Conservation (phyloP, 177 flowering plant species). For the Tripterygium wilfordii region DNA sequence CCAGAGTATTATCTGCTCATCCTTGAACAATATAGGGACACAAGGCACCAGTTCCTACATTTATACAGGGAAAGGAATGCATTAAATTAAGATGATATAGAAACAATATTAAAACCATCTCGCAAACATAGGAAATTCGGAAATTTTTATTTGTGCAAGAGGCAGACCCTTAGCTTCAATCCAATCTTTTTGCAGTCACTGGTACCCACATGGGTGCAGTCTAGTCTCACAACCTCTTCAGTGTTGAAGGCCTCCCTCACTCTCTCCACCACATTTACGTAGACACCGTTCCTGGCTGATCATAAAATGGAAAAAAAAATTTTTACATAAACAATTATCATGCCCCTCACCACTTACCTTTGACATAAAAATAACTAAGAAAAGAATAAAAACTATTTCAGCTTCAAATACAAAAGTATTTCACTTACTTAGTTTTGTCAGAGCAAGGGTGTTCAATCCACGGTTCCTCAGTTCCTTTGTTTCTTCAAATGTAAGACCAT, state of each 20-base stretch:
- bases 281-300: conserved; percentile 88
- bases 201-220: conserved; percentile 67
- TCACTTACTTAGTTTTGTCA: conserved; percentile 68
- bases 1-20: conserved; percentile 85
- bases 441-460: conserved; percentile 56
- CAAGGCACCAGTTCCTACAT: conserved; percentile 94
- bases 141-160: background rate
- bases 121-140: background rate
- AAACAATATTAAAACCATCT: background rate
- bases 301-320: too few species aligned
- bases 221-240: conserved; percentile 79
- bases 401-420: background rate
- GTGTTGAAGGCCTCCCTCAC: conserved; percentile 69
- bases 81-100: background rate
- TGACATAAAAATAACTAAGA: background rate
- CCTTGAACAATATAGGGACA: conserved; percentile 76
- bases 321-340: too few species aligned
- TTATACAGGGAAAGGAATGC: background rate
- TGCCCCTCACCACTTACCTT: background rate
- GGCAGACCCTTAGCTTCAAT: conserved; percentile 66
- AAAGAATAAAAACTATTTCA: background rate
- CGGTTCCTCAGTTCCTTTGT: conserved; percentile 79
- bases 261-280: conserved; percentile 73
- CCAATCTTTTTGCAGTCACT: conserved; percentile 92
- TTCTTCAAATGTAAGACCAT: conserved; percentile 79